These are phyloP conservation scores for Laguncularia racemosa DNA, from an alignment of 345 rosid species.

Conservation along the genomic window DNA sequence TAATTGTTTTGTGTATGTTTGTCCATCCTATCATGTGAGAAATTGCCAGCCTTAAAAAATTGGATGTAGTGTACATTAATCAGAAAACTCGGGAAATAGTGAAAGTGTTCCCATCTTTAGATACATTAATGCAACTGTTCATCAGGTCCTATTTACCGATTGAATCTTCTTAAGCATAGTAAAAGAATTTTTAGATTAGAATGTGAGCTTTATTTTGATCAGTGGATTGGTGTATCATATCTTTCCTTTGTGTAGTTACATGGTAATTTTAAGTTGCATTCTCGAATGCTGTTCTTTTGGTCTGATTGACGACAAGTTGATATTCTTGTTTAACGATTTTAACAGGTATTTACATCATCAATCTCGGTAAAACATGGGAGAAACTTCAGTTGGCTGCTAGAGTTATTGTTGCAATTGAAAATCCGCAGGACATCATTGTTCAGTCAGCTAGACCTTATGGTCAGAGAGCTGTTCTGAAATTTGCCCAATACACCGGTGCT, in stretches of 20 bases:
- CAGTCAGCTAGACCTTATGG: constrained; percentile 98
- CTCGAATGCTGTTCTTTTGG: background rate
- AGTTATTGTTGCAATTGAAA: constrained; percentile 79
- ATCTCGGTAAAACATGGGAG: constrained; percentile 94
- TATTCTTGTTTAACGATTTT: background rate
- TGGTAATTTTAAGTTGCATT: background rate
- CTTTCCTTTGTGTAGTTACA: background rate
- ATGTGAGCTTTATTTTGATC: background rate
- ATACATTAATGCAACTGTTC: no score
- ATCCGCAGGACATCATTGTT: constrained; percentile 87
- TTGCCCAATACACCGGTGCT: constrained; percentile 93
- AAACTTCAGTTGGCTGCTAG: constrained; percentile 84
- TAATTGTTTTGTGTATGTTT: no score
- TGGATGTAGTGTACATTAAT: no score
- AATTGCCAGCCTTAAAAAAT: no score
- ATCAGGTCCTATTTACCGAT: no score
- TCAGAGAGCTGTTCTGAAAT: constrained; percentile 90
- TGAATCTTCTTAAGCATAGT: no score
- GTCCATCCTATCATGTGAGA: no score
- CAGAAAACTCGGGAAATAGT: no score
- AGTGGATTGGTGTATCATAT: background rate
- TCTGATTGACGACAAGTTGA: background rate
- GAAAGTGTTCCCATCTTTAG: no score
- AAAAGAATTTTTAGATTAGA: no score
- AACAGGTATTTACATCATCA: constrained; percentile 78